phyloP scores from a whole-genome alignment of 169 alveolate species.

The Miamiensis avidus region DNA sequence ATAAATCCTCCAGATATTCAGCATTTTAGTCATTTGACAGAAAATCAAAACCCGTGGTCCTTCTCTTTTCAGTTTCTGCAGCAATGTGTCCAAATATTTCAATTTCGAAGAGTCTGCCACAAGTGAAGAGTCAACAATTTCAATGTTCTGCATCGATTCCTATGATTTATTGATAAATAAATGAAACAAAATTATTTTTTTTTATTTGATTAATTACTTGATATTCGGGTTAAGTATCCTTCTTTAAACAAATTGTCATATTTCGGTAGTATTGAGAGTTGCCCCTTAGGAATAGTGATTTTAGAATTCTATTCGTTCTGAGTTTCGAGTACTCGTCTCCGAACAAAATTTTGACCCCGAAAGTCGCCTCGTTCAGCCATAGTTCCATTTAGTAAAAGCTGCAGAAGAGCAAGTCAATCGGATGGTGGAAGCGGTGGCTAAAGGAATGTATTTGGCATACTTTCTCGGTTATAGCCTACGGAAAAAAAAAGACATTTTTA shows the following conservation, averaged over 20 bases:
- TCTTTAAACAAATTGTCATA: no score
- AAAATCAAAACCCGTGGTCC: conserved; percentile 76
- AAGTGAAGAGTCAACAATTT: conserved; percentile 69
- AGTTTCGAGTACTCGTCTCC: not conserved
- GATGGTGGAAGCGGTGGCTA: conserved; percentile 32
- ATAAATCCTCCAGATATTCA: conserved; percentile 80
- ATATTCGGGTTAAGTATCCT: not conserved
- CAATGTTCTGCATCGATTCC: conserved; percentile 34
- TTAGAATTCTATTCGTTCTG: not conserved
- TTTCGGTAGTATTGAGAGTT: not conserved
- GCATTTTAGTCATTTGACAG: conserved; percentile 86
- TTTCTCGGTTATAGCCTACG: not conserved
- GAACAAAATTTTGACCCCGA: not conserved
- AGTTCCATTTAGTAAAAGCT: not conserved
- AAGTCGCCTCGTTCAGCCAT: not conserved
- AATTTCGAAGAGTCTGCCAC: conserved; percentile 82
- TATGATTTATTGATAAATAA: no score
- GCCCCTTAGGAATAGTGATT: not conserved
- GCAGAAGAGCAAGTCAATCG: conserved; percentile 37
- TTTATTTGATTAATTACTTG: no score
- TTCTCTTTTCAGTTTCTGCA: conserved; percentile 56
- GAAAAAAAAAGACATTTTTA: no score
- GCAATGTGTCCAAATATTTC: conserved; percentile 45
- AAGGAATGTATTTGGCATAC: not conserved
- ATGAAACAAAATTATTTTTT: no score